Evolutionary conservation across 1,284 basidiomycete genomes (phyloP).

Genomic region (Albatrellus sp.): DNA sequence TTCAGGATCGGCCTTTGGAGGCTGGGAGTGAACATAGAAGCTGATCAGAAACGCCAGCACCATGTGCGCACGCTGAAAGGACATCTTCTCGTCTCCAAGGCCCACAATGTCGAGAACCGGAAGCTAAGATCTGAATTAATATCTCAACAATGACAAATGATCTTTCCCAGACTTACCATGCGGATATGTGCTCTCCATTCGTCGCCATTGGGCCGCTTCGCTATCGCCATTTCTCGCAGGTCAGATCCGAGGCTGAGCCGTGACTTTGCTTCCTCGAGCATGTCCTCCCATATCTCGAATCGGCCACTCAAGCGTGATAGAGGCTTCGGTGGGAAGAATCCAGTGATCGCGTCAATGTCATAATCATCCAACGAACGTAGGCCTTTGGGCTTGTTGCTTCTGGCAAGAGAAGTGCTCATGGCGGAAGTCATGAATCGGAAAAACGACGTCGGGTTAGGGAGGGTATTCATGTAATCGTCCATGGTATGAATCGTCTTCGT

Average conservation of each 20-base stretch:
- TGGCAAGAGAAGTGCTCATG: not conserved
- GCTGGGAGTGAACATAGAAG: constrained; percentile 80
- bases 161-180: constrained; percentile 33
- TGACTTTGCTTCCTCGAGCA: constrained; percentile 40
- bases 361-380: constrained; percentile 17
- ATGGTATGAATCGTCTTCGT: too few species aligned
- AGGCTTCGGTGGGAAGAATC: constrained; percentile 75
- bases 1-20: constrained; percentile 25
- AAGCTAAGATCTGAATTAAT: constrained; percentile 34
- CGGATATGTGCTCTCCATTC: constrained; percentile 58
- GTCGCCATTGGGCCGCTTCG: constrained; percentile 39
- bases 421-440: constrained; percentile 7
- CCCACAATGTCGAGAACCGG: constrained; percentile 47
- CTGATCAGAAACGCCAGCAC: constrained; percentile 85
- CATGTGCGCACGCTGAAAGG: constrained; percentile 75
- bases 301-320: constrained; percentile 43
- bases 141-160: constrained; percentile 5
- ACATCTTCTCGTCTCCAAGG: constrained; percentile 41
- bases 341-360: constrained; percentile 39
- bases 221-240: constrained; percentile 31
- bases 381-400: constrained; percentile 7
- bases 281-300: constrained; percentile 68
- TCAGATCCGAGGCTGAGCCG: constrained; percentile 55
- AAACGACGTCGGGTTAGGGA: not conserved
- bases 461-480: not conserved